Evolutionary conservation across 2,329 filamentous ascomycete species (phyloP).

Genomic region (Nemania sp.): DNA sequence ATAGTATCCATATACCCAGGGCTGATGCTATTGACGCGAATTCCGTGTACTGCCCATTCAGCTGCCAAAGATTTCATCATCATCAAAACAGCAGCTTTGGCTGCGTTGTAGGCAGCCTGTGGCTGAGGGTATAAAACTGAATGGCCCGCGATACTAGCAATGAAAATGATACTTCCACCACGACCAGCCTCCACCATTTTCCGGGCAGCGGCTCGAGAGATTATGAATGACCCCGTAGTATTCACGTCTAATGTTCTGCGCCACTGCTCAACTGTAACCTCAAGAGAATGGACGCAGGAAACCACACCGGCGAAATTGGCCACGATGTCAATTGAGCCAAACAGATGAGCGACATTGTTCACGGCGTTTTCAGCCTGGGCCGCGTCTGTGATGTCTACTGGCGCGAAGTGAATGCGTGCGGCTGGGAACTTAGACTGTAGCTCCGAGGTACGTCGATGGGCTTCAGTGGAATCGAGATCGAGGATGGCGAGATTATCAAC

Average conservation of each 20-base stretch:
- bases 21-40: constrained; percentile 5
- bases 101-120: background rate
- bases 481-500: background rate
- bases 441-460: background rate
- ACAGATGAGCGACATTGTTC: background rate
- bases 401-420: background rate
- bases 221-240: background rate
- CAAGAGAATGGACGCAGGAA: background rate
- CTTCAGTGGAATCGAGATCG: background rate
- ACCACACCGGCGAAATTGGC: background rate
- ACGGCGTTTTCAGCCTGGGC: background rate
- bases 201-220: background rate
- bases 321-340: background rate
- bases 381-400: background rate
- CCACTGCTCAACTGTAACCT: background rate
- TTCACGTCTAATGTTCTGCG: background rate
- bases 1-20: constrained; percentile 9
- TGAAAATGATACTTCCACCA: background rate
- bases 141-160: background rate
- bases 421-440: background rate
- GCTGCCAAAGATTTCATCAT: constrained; percentile 3
- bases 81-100: constrained; percentile 4
- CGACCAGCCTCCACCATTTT: background rate
- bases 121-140: background rate
- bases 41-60: constrained; percentile 2